Base-by-base conservation (phyloP, 2,329 filamentous ascomycete species). In the Ilyonectria mors-panacis region DNA sequence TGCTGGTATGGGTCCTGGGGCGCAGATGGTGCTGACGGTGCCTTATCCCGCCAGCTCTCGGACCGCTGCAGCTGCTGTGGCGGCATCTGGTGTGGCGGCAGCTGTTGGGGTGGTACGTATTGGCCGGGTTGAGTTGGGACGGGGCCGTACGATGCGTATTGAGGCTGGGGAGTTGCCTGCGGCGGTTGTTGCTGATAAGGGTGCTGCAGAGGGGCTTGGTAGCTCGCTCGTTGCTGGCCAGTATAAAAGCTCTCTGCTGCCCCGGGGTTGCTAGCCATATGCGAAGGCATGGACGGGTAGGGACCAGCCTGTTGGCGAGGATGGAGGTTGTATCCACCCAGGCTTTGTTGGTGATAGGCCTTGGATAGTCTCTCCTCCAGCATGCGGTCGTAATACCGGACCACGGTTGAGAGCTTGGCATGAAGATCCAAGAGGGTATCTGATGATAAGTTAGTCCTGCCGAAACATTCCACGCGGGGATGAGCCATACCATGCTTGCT, bases 381-480 rank as follows among this genome's bases (percentile, higher is more conserved):
- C 96, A 99, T 98, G 45, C 94, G 91, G 80, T 99, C 96, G 78
- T 99, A 99, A 78, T 98, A 98, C 37, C 96, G 90, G 6, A 99
- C 96, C 28, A 98, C 96, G 0, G 95, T 98, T 0, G 95, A 96
- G 26, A 99, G 85, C 79, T 99, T 99, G 19, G 94, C 93, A 78
- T 99, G 96, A 0, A 99, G 85, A 79, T 99, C 96, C 26, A 98
- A 88, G 10, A 99, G 86, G 0, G 95, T 96, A 79, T 99, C 95
- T 96, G 68, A 17, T 47, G 21, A 13, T 50, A 17, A 15, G 68
- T 79, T 66, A 78, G 68, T 35, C 30, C 23, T 45, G 17, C 13
- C 33, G 13, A 23, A 26, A 6, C 9, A 26, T 17, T 55, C 21
- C 51, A 35, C 15, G 3, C 17, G 13, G 17, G 21, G 30, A 58